phyloP scores from a whole-genome alignment of 2,329 filamentous ascomycete species.

The Chaetomiaceae sp. region DNA sequence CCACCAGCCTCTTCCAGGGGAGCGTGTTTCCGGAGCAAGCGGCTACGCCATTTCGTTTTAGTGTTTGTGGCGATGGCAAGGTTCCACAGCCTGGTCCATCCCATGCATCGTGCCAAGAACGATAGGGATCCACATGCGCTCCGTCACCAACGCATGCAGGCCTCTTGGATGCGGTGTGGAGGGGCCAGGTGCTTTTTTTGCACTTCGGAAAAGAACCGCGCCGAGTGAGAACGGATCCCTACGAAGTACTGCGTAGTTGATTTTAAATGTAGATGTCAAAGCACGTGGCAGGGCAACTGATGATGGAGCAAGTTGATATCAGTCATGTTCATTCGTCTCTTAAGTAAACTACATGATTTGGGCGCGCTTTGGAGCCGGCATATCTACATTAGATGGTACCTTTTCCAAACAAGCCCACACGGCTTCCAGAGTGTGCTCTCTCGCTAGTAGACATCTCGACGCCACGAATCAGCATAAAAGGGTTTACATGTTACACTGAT shows the following conservation, averaged over 20 bases:
- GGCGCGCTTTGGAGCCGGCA: no score
- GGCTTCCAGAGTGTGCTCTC: no score
- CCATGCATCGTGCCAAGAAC: slow-evolving; percentile 24
- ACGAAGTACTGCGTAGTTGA: no score
- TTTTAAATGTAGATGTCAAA: no score
- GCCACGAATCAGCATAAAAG: no score
- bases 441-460: no score
- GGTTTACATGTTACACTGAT: not conserved
- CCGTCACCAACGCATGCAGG: slow-evolving; percentile 19
- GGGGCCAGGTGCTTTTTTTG: not conserved
- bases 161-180: not conserved
- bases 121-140: slow-evolving; percentile 18
- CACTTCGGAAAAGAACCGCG: not conserved
- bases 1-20: slow-evolving; percentile 21
- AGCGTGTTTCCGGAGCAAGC: slow-evolving; percentile 28
- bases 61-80: slow-evolving; percentile 20
- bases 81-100: slow-evolving; percentile 21
- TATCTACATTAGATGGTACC: no score
- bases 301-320: no score
- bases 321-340: no score
- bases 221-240: not conserved
- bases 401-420: no score
- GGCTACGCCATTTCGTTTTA: slow-evolving; percentile 28
- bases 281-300: no score
- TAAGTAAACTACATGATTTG: no score